A percentile compares a stretch with the other conserved stretches of the same genome.
Evolutionary conservation across 2,329 filamentous ascomycete genomes (phyloP).

Genomic region (Metarhizium anisopliae): DNA sequence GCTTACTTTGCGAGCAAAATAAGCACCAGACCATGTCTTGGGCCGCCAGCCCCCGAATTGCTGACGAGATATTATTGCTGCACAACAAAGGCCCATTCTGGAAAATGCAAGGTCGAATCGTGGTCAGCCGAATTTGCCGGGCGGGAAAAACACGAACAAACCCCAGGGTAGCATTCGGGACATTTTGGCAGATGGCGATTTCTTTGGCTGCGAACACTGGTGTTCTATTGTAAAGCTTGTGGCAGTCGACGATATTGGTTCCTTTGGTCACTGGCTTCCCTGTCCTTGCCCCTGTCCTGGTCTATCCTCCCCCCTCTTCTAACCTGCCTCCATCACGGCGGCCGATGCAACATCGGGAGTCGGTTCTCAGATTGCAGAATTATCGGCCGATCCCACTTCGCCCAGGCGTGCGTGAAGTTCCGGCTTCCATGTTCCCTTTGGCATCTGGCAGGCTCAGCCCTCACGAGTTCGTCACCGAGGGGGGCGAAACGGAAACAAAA

Average conservation of each 20-base stretch:
- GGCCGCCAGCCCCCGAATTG: not conserved
- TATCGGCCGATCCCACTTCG: not conserved
- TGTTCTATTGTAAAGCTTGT: not conserved
- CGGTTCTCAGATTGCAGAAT: not conserved
- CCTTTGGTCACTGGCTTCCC: not conserved
- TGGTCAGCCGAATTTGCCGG: not conserved
- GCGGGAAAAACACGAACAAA: not conserved
- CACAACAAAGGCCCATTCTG: not conserved
- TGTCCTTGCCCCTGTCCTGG: not conserved
- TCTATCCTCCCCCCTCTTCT: not conserved
- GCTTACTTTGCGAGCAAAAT: not conserved
- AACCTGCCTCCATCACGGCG: not conserved
- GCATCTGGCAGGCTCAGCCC: not conserved
- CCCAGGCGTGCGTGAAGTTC: not conserved
- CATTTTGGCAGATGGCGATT: not conserved
- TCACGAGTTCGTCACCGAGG: not conserved
- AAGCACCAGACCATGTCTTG: not conserved
- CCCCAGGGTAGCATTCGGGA: not conserved
- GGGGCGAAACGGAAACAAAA: not conserved
- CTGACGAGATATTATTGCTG: not conserved
- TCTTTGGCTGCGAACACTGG: not conserved
- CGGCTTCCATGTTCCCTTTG: not conserved
- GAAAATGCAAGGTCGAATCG: not conserved
- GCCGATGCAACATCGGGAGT: not conserved
- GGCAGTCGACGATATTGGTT: not conserved